Evolutionary conservation across 1,284 basidiomycete genomes (phyloP), one percentile per base, ranked within the genome.

Genomic region (Pyrrhoderma noxium): DNA sequence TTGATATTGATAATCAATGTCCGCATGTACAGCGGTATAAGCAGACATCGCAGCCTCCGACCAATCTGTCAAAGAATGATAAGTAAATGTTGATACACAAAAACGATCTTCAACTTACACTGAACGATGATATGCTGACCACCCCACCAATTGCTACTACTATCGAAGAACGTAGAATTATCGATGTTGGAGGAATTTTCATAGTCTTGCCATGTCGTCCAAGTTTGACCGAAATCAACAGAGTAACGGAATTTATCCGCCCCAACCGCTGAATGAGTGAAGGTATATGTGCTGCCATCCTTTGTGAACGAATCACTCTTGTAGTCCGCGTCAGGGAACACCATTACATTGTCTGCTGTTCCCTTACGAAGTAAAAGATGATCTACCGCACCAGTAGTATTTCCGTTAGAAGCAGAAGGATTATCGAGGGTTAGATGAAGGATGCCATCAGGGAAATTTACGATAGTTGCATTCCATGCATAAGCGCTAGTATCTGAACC

Each of bases 241-340:
- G 87, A 84, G 66, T 91, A 93, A 43, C 92, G 79, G 72, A 89
- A 84, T 71, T 70, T 80, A 58, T 94, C 90, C n/a, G 92, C 91
- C 47, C 92, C 92, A 44, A 76, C 75, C 2, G 91, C 91, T 44
- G 76, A 78, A 68, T 94, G 91, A 2, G 77, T 80, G 64, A 91
- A 89, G 2, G 74, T 79, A 65, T 85, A 91, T 44, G 63, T 65
- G 47, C 61, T 61, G 36, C 77, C 81, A 56, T 77, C 69, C 7
- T 76, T 71, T 18, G 73, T 73, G 62, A 93, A 82, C 1, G 87
- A 73, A 38, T 67, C 70, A 40, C 68, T 73, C 64, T 86, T 79
- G 63, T 92, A 93, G 60, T 93, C 89, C 25, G 77, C 77, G 31
- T 79, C 74, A 1, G 87, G 86, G 74, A 87, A 92, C 8, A 93